A percentile compares a stretch with the other conserved stretches of the same genome.
phyloP scores from a whole-genome alignment of 176 grass and related monocot species.

The Hordeum marinum region DNA sequence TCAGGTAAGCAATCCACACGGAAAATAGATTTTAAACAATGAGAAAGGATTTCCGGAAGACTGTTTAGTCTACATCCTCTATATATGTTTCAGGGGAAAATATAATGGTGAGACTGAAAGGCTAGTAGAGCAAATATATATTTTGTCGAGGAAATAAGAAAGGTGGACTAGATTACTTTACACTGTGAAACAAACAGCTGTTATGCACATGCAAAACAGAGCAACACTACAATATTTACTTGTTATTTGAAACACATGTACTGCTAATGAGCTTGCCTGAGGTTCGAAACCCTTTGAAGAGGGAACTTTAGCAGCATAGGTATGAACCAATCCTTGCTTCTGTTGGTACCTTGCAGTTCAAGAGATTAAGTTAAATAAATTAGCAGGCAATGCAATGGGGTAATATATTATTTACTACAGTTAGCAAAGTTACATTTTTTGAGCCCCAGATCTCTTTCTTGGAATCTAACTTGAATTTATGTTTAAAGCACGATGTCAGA shows the following conservation, averaged over 20 bases:
- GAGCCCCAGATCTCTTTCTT: conserved; percentile 81
- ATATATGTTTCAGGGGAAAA: neutral
- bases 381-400: conserved; percentile 5
- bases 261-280: conserved; percentile 52
- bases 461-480: conserved; percentile 65
- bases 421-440: conserved; percentile 65
- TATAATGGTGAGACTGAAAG: neutral
- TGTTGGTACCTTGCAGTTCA: conserved; percentile 60
- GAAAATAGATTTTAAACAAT: conserved; percentile 14
- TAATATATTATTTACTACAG: conserved; percentile 25
- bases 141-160: neutral
- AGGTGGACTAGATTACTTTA: neutral
- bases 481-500: conserved; percentile 73
- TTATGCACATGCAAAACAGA: neutral
- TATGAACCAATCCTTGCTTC: conserved; percentile 71
- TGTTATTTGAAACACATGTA: conserved; percentile 7
- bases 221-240: neutral
- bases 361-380: conserved; percentile 36
- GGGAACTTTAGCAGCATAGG: conserved; percentile 63
- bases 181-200: neutral
- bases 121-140: neutral
- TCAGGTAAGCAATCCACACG: conserved; percentile 28
- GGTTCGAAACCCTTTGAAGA: conserved; percentile 41
- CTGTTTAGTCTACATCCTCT: neutral
- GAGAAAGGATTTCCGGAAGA: neutral